A percentile compares a stretch with the other conserved stretches of the same genome.
Conservation (phyloP, 2,329 filamentous ascomycete genomes). For the Alternaria viburni region DNA sequence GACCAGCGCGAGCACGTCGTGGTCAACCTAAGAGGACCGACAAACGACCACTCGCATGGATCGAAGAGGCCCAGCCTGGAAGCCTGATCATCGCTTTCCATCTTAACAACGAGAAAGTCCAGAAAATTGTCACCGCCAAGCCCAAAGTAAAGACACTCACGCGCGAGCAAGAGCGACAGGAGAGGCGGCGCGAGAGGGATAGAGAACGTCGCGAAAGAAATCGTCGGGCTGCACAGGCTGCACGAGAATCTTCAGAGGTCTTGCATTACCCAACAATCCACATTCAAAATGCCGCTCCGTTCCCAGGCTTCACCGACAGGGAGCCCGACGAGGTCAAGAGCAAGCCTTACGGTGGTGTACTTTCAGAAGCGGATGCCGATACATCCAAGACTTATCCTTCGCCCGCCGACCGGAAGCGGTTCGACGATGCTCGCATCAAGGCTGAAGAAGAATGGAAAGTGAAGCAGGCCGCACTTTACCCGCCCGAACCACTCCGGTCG, state of each 20-base stretch:
- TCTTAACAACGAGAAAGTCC: constrained; percentile 62
- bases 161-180: constrained; percentile 39
- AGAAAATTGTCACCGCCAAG: constrained; percentile 64
- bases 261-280: constrained; percentile 66
- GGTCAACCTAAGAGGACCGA: constrained; percentile 41
- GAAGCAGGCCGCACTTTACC: constrained; percentile 68
- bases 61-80: constrained; percentile 39
- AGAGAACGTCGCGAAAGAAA: constrained; percentile 53
- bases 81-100: constrained; percentile 45
- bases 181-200: constrained; percentile 43
- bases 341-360: constrained; percentile 93
- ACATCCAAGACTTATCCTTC: constrained; percentile 86
- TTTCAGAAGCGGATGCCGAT: constrained; percentile 87
- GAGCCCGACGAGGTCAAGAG: constrained; percentile 88
- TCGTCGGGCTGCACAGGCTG: constrained; percentile 53
- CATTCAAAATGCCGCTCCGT: constrained; percentile 74
- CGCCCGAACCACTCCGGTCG: constrained; percentile 62
- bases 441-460: constrained; percentile 92
- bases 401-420: constrained; percentile 79
- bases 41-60: constrained; percentile 45
- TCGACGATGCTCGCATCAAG: constrained; percentile 87
- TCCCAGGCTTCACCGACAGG: constrained; percentile 87
- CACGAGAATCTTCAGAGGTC: constrained; percentile 50
- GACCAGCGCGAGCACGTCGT: constrained; percentile 43
- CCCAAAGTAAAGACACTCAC: constrained; percentile 58